Conservation (phyloP, 176 grass and related monocot species). For the Carex littledalei region DNA sequence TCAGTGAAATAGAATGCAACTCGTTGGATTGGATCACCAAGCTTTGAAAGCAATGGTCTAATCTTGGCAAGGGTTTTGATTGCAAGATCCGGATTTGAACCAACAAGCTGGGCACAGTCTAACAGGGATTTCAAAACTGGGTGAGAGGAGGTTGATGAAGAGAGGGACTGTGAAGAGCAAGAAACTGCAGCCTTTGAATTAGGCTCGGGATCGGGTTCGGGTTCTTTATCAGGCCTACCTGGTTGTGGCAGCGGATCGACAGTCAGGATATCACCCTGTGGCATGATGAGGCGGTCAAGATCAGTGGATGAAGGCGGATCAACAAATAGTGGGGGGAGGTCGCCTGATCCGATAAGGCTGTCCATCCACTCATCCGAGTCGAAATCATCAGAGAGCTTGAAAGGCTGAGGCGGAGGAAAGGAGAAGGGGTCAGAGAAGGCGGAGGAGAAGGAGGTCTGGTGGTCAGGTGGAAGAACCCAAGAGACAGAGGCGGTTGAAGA, state of each 20-base stretch:
- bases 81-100: conserved; percentile 43
- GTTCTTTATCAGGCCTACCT: conserved; percentile 7
- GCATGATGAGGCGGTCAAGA: conserved; percentile 73
- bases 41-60: conserved; percentile 37
- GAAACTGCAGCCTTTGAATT: neutral
- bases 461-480: conserved; percentile 24
- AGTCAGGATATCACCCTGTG: conserved; percentile 6
- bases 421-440: conserved; percentile 47
- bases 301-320: conserved; percentile 47
- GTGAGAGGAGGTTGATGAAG: conserved; percentile 27
- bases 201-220: neutral
- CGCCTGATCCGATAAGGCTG: conserved; percentile 66
- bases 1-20: conserved; percentile 90
- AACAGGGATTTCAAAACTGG: conserved; percentile 62
- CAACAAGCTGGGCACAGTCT: conserved; percentile 48
- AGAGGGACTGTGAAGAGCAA: conserved; percentile 29
- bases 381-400: conserved; percentile 46
- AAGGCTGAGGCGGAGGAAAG: conserved; percentile 23
- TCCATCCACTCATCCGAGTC: conserved; percentile 98
- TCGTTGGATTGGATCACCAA: conserved; percentile 73
- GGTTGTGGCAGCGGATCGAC: conserved; percentile 19
- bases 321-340: conserved; percentile 43
- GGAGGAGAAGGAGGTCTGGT: conserved; percentile 34
- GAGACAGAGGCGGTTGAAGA: conserved; percentile 1
- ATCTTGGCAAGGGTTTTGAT: conserved; percentile 52